Conservation (phyloP, 352 stramenopile genomes). For the Phytophthora parvispora region DNA sequence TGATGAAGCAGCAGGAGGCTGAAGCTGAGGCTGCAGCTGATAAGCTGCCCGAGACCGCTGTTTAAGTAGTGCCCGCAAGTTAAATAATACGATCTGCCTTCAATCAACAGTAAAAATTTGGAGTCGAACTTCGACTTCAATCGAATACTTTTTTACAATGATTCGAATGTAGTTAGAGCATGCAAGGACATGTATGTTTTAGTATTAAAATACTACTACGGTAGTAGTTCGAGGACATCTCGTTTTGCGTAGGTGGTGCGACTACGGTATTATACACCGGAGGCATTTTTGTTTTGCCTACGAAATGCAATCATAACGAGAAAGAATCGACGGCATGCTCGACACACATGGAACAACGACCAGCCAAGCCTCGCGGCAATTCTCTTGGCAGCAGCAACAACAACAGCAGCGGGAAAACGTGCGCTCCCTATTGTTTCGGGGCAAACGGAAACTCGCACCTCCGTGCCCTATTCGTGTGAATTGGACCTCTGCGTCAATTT, state of each 20-base stretch:
- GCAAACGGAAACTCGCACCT: conserved; percentile 12
- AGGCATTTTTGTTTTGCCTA: no score
- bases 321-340: neutral
- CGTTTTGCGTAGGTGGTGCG: no score
- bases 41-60: conserved; percentile 26
- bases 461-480: conserved; percentile 29
- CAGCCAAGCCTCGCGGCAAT: neutral
- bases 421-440: conserved; percentile 8
- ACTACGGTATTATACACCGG: no score
- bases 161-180: no score
- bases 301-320: neutral
- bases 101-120: no score
- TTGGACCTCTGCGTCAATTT: conserved; percentile 23
- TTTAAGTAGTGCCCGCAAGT: conserved; percentile 46
- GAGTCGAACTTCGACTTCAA: no score
- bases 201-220: no score
- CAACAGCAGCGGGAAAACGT: conserved; percentile 7
- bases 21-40: conserved; percentile 12
- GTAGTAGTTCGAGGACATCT: no score
- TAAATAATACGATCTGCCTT: conserved; percentile 26
- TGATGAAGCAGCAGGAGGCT: conserved; percentile 29
- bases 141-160: no score
- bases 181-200: no score
- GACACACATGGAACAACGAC: neutral
- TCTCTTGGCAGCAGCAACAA: neutral